These are phyloP conservation scores for Neckera pumila DNA, from an alignment of 225 moss, liverwort and hornwort species.

Conservation along the genomic window DNA sequence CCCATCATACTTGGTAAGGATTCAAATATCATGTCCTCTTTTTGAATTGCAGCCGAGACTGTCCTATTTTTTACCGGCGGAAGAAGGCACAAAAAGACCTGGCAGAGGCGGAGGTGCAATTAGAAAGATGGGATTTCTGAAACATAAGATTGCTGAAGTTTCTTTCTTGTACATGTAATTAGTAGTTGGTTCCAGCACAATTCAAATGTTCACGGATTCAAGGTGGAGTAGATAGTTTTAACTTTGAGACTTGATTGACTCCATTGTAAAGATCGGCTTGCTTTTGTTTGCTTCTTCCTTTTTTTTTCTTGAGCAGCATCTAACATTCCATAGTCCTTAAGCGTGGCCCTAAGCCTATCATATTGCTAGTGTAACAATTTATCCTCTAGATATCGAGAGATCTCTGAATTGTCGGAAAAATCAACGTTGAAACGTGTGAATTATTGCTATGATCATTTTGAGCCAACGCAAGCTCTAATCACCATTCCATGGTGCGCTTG, in stretches of 20 bases:
- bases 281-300: background rate
- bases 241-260: background rate
- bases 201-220: background rate
- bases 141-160: background rate
- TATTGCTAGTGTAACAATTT: background rate
- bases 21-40: background rate
- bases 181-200: background rate
- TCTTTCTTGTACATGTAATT: background rate
- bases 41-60: constrained; percentile 75
- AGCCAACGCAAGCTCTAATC: background rate
- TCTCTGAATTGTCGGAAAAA: background rate
- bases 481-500: background rate
- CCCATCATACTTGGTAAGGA: background rate
- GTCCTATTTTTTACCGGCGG: constrained; percentile 93
- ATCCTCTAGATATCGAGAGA: background rate
- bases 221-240: background rate
- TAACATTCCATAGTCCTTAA: background rate
- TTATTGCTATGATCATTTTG: background rate
- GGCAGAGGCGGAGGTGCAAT: constrained; percentile 85
- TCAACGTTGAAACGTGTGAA: background rate
- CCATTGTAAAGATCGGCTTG: constrained; percentile 4
- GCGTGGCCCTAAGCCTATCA: background rate
- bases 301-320: background rate
- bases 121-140: constrained; percentile 94
- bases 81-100: constrained; percentile 98